A percentile compares a stretch with the other conserved stretches of the same genome.
phyloP scores from a whole-genome alignment of 2,329 filamentous ascomycete genomes.

The Huntiella moniliformis region DNA sequence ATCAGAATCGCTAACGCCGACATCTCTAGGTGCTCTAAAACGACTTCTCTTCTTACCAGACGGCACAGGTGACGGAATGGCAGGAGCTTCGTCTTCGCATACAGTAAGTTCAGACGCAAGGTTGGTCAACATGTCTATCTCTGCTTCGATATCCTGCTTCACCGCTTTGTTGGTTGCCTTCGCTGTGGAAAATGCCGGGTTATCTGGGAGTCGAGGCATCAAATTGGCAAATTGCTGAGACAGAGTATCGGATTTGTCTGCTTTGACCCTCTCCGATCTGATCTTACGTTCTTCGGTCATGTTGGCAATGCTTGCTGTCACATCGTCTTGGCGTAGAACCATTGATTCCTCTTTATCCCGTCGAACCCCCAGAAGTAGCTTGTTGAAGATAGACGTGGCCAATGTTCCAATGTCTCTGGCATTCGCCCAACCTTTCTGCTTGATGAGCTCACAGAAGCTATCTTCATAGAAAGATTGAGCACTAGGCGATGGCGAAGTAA shows the following conservation, averaged over 20 bases:
- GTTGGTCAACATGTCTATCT: too few species aligned
- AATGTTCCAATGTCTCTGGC: background rate
- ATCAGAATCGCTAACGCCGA: slow-evolving; percentile 36
- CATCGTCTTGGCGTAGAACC: background rate
- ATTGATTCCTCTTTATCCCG: background rate
- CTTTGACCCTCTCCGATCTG: background rate
- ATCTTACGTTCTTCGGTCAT: background rate
- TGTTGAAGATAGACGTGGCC: background rate
- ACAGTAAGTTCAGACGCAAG: background rate
- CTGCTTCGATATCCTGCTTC: background rate
- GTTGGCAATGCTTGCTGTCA: background rate
- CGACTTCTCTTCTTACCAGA: background rate
- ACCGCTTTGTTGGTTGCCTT: background rate
- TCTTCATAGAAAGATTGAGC: too few species aligned
- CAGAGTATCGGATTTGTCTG: background rate
- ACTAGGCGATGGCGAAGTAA: background rate
- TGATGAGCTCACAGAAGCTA: background rate
- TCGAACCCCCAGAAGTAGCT: background rate
- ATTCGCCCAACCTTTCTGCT: background rate
- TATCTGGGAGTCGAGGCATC: background rate
- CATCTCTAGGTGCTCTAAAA: slow-evolving; percentile 24
- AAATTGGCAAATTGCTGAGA: background rate
- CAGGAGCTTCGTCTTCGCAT: background rate
- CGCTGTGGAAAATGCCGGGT: background rate
- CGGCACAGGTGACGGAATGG: background rate